A percentile compares a stretch with the other conserved stretches of the same genome.
Conservation (phyloP, 495 filamentous ascomycete genomes). For the Rostrohypoxylon terebratum region DNA sequence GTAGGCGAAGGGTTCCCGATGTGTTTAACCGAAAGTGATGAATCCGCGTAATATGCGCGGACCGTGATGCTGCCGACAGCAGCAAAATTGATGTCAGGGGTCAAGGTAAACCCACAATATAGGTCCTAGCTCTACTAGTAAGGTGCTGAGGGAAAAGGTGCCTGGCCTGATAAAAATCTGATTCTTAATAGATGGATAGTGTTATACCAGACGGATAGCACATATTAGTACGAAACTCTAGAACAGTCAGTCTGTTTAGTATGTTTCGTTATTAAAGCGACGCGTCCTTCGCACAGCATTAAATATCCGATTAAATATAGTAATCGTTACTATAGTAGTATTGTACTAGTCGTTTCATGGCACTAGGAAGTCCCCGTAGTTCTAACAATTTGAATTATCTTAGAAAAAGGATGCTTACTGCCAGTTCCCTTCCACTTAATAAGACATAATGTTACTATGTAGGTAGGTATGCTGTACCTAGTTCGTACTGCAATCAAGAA, state of each 20-base stretch:
- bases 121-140: constrained; percentile 6
- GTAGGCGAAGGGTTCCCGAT: constrained; percentile 6
- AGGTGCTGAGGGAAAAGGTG: constrained; percentile 1
- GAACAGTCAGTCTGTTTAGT: constrained; percentile 23
- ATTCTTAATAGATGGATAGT: too few relatives aligned
- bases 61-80: constrained; percentile 21
- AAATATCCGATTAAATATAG: too few relatives aligned
- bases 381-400: neutral
- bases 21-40: constrained; percentile 37
- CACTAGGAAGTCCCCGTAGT: neutral
- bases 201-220: too few relatives aligned
- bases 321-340: neutral
- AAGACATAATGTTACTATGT: too few relatives aligned
- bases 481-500: neutral
- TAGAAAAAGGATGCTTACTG: neutral
- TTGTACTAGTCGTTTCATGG: neutral
- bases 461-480: too few relatives aligned
- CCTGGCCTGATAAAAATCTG: too few relatives aligned
- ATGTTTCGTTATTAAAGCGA: too few relatives aligned
- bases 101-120: constrained; percentile 23
- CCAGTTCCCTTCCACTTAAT: neutral
- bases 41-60: constrained; percentile 25
- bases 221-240: neutral
- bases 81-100: constrained; percentile 23
- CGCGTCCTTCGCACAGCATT: constrained; percentile 6